Percentiles rank a stretch among this genome's conserved stretches.
Evolutionary conservation across 768 basidiomycete species (phyloP).

Genomic region (Galerina marginata): DNA sequence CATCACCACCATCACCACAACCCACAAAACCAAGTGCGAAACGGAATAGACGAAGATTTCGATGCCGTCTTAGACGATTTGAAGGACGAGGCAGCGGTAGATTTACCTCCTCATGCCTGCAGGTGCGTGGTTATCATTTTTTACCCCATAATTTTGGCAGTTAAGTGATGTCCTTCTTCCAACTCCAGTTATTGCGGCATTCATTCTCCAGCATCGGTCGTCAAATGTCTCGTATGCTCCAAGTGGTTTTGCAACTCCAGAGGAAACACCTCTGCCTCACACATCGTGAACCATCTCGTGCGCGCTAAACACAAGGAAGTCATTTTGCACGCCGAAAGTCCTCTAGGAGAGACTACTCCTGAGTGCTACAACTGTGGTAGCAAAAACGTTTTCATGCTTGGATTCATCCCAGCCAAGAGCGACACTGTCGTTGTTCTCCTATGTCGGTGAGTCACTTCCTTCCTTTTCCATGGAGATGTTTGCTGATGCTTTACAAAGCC

Average conservation of each 20-base stretch:
- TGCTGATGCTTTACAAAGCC: conserved; percentile 51
- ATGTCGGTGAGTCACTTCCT: conserved; percentile 75
- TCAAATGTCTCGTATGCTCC: conserved; percentile 89
- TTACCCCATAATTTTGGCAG: conserved; percentile 8
- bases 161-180: conserved; percentile 15
- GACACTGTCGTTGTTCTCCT: conserved; percentile 98
- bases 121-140: conserved; percentile 58
- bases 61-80: conserved; percentile 89
- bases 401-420: conserved; percentile 98
- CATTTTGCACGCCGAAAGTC: conserved; percentile 92
- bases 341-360: conserved; percentile 95
- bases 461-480: conserved; percentile 2
- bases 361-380: conserved; percentile 99
- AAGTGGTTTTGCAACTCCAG: conserved; percentile 99
- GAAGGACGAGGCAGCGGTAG: conserved; percentile 79
- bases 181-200: conserved; percentile 91
- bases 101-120: conserved; percentile 94
- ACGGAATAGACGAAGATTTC: conserved; percentile 78
- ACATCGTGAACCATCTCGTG: conserved; percentile 98
- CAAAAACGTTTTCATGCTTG: conserved; percentile 99
- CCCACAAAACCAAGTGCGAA: conserved; percentile 30
- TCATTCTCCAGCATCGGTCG: conserved; percentile 95
- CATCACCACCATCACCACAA: conserved; percentile 34
- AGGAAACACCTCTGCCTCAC: conserved; percentile 96
- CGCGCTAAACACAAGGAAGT: conserved; percentile 99